Evolutionary conservation across 2,329 filamentous ascomycete species (phyloP).

Genomic region (Anthostomella pinea): DNA sequence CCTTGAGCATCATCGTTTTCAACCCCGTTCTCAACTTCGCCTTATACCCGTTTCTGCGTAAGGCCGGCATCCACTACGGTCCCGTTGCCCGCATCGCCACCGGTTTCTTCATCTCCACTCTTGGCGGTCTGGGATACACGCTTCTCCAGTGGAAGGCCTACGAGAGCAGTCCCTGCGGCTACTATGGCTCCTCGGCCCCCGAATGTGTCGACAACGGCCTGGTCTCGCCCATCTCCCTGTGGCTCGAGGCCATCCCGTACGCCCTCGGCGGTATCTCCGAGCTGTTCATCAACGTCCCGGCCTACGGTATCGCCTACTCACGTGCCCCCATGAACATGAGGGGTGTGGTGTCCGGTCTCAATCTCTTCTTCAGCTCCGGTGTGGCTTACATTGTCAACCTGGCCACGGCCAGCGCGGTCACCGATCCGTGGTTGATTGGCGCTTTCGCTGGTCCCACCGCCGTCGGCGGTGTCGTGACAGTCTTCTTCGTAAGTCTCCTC

Average conservation of each 20-base stretch:
- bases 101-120: conserved; percentile 47
- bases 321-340: conserved; percentile 50
- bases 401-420: conserved; percentile 43
- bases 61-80: conserved; percentile 42
- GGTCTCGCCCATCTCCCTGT: conserved; percentile 47
- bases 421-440: conserved; percentile 49
- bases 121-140: conserved; percentile 44
- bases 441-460: conserved; percentile 49
- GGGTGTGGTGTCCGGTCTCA: conserved; percentile 48
- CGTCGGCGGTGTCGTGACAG: conserved; percentile 40
- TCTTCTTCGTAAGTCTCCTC: too few species aligned
- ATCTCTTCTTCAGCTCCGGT: conserved; percentile 47
- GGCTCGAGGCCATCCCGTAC: conserved; percentile 56
- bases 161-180: conserved; percentile 40
- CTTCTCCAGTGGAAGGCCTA: conserved; percentile 42
- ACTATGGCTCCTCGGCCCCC: conserved; percentile 39
- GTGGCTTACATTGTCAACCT: conserved; percentile 46
- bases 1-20: conserved; percentile 45
- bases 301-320: conserved; percentile 51
- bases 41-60: conserved; percentile 44
- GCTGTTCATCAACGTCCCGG: conserved; percentile 51
- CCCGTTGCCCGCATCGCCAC: conserved; percentile 49
- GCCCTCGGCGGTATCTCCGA: conserved; percentile 49
- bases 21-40: conserved; percentile 47
- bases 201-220: conserved; percentile 30